A percentile compares a stretch with the other conserved stretches of the same genome.
These are phyloP conservation scores for Cicer arietinum DNA, from an alignment of 306 rosid genomes.

Conservation along the genomic window DNA sequence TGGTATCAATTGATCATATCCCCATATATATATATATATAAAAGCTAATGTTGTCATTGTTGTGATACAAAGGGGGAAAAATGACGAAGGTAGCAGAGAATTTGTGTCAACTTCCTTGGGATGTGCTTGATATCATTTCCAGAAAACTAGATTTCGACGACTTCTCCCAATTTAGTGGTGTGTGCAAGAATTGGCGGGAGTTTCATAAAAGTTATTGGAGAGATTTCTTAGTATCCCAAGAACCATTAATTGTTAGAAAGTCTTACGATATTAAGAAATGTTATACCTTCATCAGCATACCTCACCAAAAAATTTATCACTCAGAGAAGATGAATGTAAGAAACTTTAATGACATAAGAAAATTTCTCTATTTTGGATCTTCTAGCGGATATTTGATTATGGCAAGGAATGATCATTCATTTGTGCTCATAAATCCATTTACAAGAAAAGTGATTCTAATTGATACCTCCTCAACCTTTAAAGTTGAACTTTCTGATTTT, in stretches of 20 bases:
- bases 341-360: too few species aligned
- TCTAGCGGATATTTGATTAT: slow-evolving; percentile 10
- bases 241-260: slow-evolving; percentile 6
- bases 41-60: too few species aligned
- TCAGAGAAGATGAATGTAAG: background rate
- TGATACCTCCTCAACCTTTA: background rate
- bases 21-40: too few species aligned
- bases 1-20: too few species aligned
- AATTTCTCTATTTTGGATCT: background rate
- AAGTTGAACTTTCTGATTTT: background rate
- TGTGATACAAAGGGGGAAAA: background rate
- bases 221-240: background rate
- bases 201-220: slow-evolving; percentile 23
- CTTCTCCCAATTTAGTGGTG: background rate
- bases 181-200: slow-evolving; percentile 12
- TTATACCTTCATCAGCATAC: background rate
- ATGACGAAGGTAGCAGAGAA: background rate
- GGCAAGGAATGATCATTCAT: background rate
- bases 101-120: background rate
- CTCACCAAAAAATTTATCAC: background rate
- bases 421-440: slow-evolving; percentile 3
- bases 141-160: background rate
- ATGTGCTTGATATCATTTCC: background rate
- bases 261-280: background rate
- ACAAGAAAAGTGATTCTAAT: background rate